Conservation (phyloP, 768 basidiomycete species). For the Trametes maxima region DNA sequence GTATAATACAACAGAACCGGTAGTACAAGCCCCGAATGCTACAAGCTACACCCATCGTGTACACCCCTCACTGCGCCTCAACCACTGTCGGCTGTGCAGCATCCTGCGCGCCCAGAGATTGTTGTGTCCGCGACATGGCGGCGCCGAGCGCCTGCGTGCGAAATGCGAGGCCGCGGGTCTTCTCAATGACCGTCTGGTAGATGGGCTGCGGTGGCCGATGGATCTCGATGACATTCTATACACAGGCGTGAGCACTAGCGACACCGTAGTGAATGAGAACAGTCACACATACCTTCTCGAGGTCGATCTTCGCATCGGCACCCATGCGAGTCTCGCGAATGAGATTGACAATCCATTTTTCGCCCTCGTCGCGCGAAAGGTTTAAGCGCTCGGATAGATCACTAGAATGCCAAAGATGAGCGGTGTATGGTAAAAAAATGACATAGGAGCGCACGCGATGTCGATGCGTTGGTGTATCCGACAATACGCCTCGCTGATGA, state of each 20-base stretch:
- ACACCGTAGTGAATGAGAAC: background rate
- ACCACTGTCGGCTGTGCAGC: constrained; percentile 24
- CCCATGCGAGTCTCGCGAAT: constrained; percentile 97
- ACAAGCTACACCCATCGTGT: background rate
- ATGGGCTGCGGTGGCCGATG: constrained; percentile 86
- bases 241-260: constrained; percentile 21
- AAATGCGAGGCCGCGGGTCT: constrained; percentile 88
- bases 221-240: constrained; percentile 96
- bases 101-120: constrained; percentile 18
- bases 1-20: background rate
- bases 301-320: constrained; percentile 95
- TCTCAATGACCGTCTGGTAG: constrained; percentile 94
- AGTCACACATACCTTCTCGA: constrained; percentile 73
- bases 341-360: constrained; percentile 99
- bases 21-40: constrained; percentile 2
- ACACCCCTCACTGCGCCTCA: constrained; percentile 23
- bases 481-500: constrained; percentile 98
- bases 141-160: constrained; percentile 89
- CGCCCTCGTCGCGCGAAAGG: constrained; percentile 91
- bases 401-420: constrained; percentile 39
- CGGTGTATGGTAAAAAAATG: background rate
- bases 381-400: constrained; percentile 94
- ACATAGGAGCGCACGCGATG: constrained; percentile 61
- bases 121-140: constrained; percentile 54
- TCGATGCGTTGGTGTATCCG: constrained; percentile 94